Conservation (phyloP, 306 rosid genomes). For the Cicer yamashitae region DNA sequence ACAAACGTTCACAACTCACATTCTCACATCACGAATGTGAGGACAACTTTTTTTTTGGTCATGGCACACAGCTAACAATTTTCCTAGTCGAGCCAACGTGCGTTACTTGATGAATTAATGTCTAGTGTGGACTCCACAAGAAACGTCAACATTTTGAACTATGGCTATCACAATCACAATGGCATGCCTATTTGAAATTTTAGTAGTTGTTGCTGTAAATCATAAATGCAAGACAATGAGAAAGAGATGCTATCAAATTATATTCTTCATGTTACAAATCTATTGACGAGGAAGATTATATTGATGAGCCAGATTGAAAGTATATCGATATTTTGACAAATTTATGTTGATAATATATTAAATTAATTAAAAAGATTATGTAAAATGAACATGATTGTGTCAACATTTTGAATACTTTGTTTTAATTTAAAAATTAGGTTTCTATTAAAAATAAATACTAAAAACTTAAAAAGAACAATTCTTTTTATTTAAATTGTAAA, state of each 20-base stretch:
- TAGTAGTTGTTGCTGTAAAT: conserved; percentile 33
- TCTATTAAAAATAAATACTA: too few relatives aligned
- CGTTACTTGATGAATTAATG: conserved; percentile 7
- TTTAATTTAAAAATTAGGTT: too few relatives aligned
- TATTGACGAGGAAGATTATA: too few relatives aligned
- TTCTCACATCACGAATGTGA: conserved; percentile 4
- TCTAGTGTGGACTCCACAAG: conserved; percentile 46
- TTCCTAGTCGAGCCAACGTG: conserved; percentile 29
- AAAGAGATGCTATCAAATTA: neutral
- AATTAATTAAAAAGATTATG: too few relatives aligned
- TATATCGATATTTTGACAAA: too few relatives aligned
- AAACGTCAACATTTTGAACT: conserved; percentile 52
- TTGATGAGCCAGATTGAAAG: too few relatives aligned
- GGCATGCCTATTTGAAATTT: conserved; percentile 46
- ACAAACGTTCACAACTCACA: conserved; percentile 14
- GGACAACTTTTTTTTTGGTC: conserved; percentile 8
- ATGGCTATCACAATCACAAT: conserved; percentile 5
- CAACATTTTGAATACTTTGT: too few relatives aligned
- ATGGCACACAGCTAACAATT: conserved; percentile 22
- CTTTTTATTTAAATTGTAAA: too few relatives aligned
- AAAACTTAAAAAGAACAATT: too few relatives aligned
- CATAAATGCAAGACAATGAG: conserved; percentile 10
- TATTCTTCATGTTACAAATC: too few relatives aligned
- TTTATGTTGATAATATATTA: too few relatives aligned
- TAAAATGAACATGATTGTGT: too few relatives aligned